Evolutionary conservation across 495 filamentous ascomycete species (phyloP), one percentile per base, ranked within the genome.

Genomic region (Monascus purpureus): DNA sequence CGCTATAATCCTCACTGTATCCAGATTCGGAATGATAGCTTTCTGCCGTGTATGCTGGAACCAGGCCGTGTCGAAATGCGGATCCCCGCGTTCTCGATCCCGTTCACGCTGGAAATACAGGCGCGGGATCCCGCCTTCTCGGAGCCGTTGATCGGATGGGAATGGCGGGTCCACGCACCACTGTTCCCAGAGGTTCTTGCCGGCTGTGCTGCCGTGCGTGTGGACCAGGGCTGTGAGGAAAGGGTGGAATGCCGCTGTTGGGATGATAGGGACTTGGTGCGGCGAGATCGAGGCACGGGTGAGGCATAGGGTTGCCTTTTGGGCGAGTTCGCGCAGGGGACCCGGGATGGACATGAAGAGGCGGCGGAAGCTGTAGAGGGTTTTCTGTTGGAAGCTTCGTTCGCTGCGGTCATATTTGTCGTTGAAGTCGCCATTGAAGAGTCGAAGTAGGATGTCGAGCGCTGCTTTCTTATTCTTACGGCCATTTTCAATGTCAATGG

Each of bases 221-320:
- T 71, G 57, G n/a, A 65, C 60, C 5, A 73, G 32, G 9, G 60
- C 63, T 12, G 55, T 41, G 11, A 75, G 50, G 18, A 74, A 29
- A 8, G 35, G 31, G 35, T 71, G 59, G 50, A 75, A 75, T 14
- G 64, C 46, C 5, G 40, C 31, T 0, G 51, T 19, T 8, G 61
- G 49, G 22, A 63, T 46, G 33, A 46, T 42, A 13, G 45, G 35
- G 25, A 53, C 17, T 13, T 34, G 37, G 24, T 45, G 38, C 12
- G 29, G 45, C 12, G 41, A 18, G 25, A 18, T 22, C 20, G 20
- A 11, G 8, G 20, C 31, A 16, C 32, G 24, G 15, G 33, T 29
- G 47, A 36, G 37, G 38, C 20, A n/a, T 23, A 32, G 26, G 13
- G 43, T 35, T 8, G 46, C 24, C 13, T 50, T 26, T 17, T 35